Conservation (phyloP, 2,329 filamentous ascomycete genomes). For the Lizonia empirigonia region DNA sequence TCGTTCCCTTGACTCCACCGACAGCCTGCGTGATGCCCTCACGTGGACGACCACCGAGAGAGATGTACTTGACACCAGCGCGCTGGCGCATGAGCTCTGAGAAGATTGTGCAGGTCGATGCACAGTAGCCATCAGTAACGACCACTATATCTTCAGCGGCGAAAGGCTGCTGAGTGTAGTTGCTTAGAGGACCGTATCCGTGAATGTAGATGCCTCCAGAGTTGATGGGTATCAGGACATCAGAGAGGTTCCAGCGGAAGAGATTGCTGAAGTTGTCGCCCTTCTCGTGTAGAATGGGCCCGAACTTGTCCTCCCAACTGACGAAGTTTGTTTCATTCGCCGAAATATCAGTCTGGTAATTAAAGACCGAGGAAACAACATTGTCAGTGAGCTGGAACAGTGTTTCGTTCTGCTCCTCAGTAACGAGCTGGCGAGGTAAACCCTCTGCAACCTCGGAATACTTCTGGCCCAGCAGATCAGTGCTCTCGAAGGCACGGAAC, state of each 20-base stretch:
- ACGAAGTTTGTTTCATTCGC: slow-evolving; percentile 57
- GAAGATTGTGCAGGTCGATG: slow-evolving; percentile 66
- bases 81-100: slow-evolving; percentile 59
- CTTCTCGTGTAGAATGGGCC: slow-evolving; percentile 46
- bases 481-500: slow-evolving; percentile 57
- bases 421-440: slow-evolving; percentile 39
- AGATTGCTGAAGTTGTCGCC: slow-evolving; percentile 63
- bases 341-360: slow-evolving; percentile 55
- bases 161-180: slow-evolving; percentile 60
- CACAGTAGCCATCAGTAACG: slow-evolving; percentile 60
- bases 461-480: slow-evolving; percentile 53
- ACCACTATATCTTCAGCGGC: slow-evolving; percentile 63
- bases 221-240: slow-evolving; percentile 46
- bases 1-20: slow-evolving; percentile 68
- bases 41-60: slow-evolving; percentile 64
- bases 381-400: slow-evolving; percentile 34
- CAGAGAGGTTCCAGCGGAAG: slow-evolving; percentile 59
- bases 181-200: slow-evolving; percentile 43
- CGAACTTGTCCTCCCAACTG: slow-evolving; percentile 56
- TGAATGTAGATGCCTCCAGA: slow-evolving; percentile 43
- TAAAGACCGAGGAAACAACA: slow-evolving; percentile 52
- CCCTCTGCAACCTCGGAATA: slow-evolving; percentile 42
- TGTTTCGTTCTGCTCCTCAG: slow-evolving; percentile 46
- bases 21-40: slow-evolving; percentile 59
- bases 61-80: slow-evolving; percentile 61